phyloP scores from a whole-genome alignment of 352 stramenopile species.

The Paralagenidium karlingii region DNA sequence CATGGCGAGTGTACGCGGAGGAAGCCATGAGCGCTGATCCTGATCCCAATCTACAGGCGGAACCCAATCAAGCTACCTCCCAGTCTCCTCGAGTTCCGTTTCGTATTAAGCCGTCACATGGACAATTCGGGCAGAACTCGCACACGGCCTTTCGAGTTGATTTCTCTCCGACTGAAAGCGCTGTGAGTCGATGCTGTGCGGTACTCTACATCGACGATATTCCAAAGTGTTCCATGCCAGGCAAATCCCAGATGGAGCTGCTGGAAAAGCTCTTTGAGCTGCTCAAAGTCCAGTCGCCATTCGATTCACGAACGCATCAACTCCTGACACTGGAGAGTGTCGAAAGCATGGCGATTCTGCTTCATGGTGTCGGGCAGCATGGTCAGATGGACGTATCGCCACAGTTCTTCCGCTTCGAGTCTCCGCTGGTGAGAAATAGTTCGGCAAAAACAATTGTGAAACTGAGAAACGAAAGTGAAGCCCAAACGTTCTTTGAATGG shows the following conservation, averaged over 20 bases:
- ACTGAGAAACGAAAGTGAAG: too few relatives aligned
- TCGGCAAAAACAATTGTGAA: too few relatives aligned
- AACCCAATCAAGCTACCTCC: too few relatives aligned
- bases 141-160: conserved; percentile 24
- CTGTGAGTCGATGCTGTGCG: conserved; percentile 13
- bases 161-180: conserved; percentile 19
- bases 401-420: too few relatives aligned
- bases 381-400: too few relatives aligned
- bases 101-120: conserved; percentile 16
- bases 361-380: conserved; percentile 4
- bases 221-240: conserved; percentile 28
- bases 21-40: not conserved
- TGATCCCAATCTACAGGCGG: too few relatives aligned
- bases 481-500: too few relatives aligned
- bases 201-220: conserved; percentile 31
- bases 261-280: conserved; percentile 18
- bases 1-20: conserved; percentile 23
- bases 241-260: conserved; percentile 19
- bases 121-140: conserved; percentile 24
- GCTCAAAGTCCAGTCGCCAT: too few relatives aligned
- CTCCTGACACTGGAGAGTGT: not conserved
- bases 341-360: conserved; percentile 1
- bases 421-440: too few relatives aligned
- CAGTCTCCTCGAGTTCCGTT: too few relatives aligned
- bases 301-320: too few relatives aligned